Conservation (phyloP, 805 yeast species). For the Kodamaea neixiangensis region DNA sequence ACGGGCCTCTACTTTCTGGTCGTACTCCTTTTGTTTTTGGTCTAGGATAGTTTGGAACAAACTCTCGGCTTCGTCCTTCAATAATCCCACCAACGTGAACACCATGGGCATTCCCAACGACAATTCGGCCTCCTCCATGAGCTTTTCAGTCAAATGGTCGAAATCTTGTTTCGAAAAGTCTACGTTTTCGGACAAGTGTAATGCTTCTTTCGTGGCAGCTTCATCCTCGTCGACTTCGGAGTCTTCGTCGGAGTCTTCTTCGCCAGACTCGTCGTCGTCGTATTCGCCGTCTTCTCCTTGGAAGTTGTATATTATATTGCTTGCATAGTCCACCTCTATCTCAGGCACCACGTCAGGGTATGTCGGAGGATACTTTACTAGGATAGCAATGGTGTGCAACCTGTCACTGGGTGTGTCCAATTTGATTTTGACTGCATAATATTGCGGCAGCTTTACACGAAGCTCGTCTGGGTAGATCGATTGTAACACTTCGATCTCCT, state of each 20-base stretch:
- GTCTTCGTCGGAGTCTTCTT: conserved; percentile 48
- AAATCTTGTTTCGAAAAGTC: conserved; percentile 54
- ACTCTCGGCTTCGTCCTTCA: conserved; percentile 81
- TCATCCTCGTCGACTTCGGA: conserved; percentile 32
- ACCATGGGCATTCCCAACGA: conserved; percentile 91
- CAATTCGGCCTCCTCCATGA: conserved; percentile 65
- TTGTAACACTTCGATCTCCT: conserved; percentile 86
- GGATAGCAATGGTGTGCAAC: conserved; percentile 55
- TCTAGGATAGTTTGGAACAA: conserved; percentile 61
- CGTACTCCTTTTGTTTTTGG: conserved; percentile 55
- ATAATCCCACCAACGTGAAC: conserved; percentile 71
- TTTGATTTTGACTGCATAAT: conserved; percentile 56
- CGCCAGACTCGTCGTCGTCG: conserved; percentile 41
- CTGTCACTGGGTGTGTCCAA: conserved; percentile 70
- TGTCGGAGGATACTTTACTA: conserved; percentile 69
- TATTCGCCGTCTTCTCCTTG: conserved; percentile 31
- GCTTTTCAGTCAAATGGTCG: conserved; percentile 37
- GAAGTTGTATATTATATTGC: conserved; percentile 19
- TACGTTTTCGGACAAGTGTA: conserved; percentile 59
- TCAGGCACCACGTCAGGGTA: conserved; percentile 84
- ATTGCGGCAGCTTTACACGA: conserved; percentile 43
- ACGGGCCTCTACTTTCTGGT: conserved; percentile 56
- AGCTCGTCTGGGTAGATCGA: conserved; percentile 94
- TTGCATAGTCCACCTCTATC: conserved; percentile 40
- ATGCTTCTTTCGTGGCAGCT: conserved; percentile 36